Evolutionary conservation across 176 grass and related monocot genomes (phyloP), one percentile per base, ranked within the genome.

Genomic region (Coix lacrymajobi): DNA sequence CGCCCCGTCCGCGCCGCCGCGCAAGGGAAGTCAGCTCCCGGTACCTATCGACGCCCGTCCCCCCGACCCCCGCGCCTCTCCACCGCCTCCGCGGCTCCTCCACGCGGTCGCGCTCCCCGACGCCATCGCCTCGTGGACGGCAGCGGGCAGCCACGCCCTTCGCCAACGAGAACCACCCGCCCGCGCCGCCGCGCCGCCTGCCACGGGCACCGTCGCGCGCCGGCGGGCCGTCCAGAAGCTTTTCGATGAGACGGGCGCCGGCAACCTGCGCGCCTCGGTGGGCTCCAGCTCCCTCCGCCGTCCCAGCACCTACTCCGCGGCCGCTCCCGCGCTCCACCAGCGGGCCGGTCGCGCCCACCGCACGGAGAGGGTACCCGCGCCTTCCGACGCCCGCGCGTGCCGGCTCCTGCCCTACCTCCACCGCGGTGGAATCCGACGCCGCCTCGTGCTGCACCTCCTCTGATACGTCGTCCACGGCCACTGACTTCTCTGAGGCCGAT

Each of bases 1-100:
- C 31, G 16, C 84, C 78, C 24, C 86, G 68, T 38, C 88, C 89
- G 4, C 92, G 87, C 41, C 91, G 87, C 30, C 90, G 89, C 8
- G 79, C 90, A 25, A 56, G 92, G 29, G 84, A 98, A 87, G 91
- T 98, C 48, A 92, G 91, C 83, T 98, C 92, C 26, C 61, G 96
- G 2, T 98, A 98, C 90, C 88, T 98, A 48, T 82, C 92, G 41
- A 93, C 87, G 9, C 88, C 94, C 0, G 30, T 29, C 0, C 83
- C 85, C 43, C 54, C 94, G 39, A 81, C 78, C 36, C 36, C 75
- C 88, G 25, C 85, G 79, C 32, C 84, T 78, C 60, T 88, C 71
- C 78, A 38, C 83, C 40, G 68, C 72, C 56, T 76, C 71, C 69
- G 6, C 71, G 31, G 16, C 30, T 56, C 88, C 85, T 77, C 91